These are phyloP conservation scores for Spirogloea muscicola DNA, from an alignment of 139 green algal species.

Conservation along the genomic window DNA sequence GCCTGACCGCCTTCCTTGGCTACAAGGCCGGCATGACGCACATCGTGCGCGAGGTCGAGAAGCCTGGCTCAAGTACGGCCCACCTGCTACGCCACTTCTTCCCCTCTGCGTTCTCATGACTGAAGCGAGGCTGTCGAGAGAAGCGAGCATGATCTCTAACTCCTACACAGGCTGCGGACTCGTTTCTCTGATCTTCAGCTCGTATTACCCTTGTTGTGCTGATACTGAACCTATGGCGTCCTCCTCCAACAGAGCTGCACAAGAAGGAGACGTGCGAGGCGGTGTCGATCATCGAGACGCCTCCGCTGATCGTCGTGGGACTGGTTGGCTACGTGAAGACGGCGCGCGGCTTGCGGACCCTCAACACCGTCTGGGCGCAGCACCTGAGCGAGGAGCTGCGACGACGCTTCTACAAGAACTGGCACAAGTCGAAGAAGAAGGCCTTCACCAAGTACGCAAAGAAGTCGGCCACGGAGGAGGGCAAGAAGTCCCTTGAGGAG, in stretches of 20 bases:
- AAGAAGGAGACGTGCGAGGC: constrained; percentile 99
- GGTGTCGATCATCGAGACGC: constrained; percentile 96
- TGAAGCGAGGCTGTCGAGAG: no score
- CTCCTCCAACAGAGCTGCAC: constrained; percentile 91
- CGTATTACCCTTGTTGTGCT: no score
- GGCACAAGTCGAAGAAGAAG: constrained; percentile 99
- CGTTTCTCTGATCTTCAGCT: no score
- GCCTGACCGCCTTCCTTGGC: constrained; percentile 97
- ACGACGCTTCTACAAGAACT: constrained; percentile 97
- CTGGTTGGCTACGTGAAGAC: constrained; percentile 97
- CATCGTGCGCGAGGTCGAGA: constrained; percentile 97
- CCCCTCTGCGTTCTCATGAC: no score
- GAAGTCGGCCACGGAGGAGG: constrained; percentile 83
- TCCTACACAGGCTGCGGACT: no score
- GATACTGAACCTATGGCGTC: no score
- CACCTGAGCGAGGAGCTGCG: constrained; percentile 92
- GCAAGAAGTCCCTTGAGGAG: constrained; percentile 80
- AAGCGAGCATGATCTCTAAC: no score
- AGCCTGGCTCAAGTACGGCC: constrained; percentile 89
- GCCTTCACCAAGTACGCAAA: constrained; percentile 97
- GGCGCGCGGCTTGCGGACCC: constrained; percentile 76
- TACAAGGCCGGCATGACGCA: constrained; percentile 95
- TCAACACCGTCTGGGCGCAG: constrained; percentile 96
- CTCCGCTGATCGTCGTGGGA: constrained; percentile 95
- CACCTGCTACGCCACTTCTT: no score